Conservation (phyloP, 768 basidiomycete species). For the Phlebiopsis gigantea region DNA sequence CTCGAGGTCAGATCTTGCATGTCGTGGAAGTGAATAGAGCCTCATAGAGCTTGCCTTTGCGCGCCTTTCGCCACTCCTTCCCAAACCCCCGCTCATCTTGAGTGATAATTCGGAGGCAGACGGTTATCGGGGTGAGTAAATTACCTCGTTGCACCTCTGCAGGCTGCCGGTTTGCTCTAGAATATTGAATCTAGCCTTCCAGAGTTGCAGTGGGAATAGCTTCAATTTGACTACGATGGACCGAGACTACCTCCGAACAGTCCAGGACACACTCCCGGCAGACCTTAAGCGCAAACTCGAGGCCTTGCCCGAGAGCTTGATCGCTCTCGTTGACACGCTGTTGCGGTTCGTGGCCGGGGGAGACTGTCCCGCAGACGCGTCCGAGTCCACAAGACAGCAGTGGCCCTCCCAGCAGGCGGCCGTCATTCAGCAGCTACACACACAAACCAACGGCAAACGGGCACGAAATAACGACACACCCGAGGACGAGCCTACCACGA, state of each 20-base stretch:
- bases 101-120: not conserved
- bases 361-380: conserved; percentile 6
- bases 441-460: not conserved
- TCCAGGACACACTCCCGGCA: conserved; percentile 3
- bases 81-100: not conserved
- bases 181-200: too few species aligned
- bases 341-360: conserved; percentile 7
- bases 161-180: not conserved
- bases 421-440: not conserved
- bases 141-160: not conserved
- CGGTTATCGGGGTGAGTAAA: not conserved
- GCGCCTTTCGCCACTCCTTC: not conserved
- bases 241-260: not conserved
- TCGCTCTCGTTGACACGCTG: not conserved
- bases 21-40: not conserved
- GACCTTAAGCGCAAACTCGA: not conserved
- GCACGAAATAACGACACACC: not conserved
- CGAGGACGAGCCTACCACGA: not conserved
- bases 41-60: not conserved
- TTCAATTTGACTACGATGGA: not conserved
- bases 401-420: conserved; percentile 4
- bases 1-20: not conserved
- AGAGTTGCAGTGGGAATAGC: too few species aligned
- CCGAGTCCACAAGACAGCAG: not conserved
- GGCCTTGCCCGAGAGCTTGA: not conserved